Base-by-base conservation (phyloP, 257 asterid genomes). In the Solanum ossicruentum region DNA sequence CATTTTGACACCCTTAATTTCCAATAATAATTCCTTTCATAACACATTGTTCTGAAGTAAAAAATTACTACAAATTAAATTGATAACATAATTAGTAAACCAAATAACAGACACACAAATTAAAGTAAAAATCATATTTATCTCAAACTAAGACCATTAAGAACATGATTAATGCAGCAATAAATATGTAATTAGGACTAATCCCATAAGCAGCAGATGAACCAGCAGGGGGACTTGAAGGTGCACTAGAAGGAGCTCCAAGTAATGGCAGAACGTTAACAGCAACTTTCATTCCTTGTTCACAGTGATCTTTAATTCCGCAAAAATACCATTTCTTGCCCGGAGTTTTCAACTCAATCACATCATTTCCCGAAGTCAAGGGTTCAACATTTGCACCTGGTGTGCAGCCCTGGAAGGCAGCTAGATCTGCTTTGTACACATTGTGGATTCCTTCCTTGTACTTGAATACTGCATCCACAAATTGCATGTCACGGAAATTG, bases 261-360 rank as follows among this genome's bases (percentile, higher is more conserved):
- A 20, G 88, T 16, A 18, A 16, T 3, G 80, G 13, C 15, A 72
- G 52, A n/a, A 90, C 91, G 28, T 52, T 87, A 72, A 88, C 85
- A n/a, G 18, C 69, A 32, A 90, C 84, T 56, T 80, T 86, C 91
- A 90, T 87, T 23, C 86, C 89, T 2, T 10, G 28, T 9, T 39
- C 47, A 55, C 93, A 90, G 10, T 90, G 93, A 8, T 58, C 21
- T 3, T 39, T 63, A 16, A 86, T 17, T 11, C 90, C 87, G 20
- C 89, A 89, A 28, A 90, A 87, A 82, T 90, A 90, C 93, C 93
- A 90, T 82, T 86, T 90, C 78, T 52, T 84, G 12, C 91, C 90
- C 0, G 89, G 83, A 28, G 55, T 54, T 18, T 79, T 43, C 18
- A 90, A 89, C 23, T 60, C 47, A 61, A 89, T 61, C 45, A 39